Evolutionary conservation across 2,329 filamentous ascomycete genomes (phyloP).

Genomic region (Talaromyces sp.): DNA sequence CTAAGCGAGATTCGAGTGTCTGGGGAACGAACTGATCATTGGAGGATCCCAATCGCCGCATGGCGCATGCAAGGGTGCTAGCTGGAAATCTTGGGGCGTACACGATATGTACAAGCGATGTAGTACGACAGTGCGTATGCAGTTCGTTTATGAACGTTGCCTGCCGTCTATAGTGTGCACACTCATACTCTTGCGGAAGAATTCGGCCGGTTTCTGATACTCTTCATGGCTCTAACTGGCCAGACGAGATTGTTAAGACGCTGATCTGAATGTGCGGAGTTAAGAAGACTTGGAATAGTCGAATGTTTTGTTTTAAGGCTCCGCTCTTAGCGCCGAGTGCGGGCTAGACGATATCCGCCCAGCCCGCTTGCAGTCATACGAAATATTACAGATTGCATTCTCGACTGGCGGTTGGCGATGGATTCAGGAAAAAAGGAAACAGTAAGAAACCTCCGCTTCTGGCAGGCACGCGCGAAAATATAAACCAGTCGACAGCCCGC

Average conservation of each 20-base stretch:
- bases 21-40: background rate
- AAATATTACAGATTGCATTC: background rate
- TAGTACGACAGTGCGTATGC: background rate
- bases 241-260: background rate
- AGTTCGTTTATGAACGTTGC: background rate
- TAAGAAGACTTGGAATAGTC: background rate
- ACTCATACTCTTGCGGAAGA: background rate
- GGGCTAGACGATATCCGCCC: background rate
- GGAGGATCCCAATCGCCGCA: background rate
- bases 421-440: background rate
- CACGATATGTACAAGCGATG: background rate
- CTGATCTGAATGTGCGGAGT: background rate
- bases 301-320: background rate
- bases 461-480: background rate
- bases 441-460: background rate
- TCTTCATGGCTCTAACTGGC: too few relatives aligned
- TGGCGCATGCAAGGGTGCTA: background rate
- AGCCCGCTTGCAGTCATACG: background rate
- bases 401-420: background rate
- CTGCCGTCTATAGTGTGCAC: background rate
- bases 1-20: background rate
- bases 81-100: background rate
- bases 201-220: background rate
- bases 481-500: too few relatives aligned
- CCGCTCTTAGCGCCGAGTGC: background rate